A percentile compares a stretch with the other conserved stretches of the same genome.
Conservation (phyloP, 495 filamentous ascomycete species). For the Neurospora pannonica region DNA sequence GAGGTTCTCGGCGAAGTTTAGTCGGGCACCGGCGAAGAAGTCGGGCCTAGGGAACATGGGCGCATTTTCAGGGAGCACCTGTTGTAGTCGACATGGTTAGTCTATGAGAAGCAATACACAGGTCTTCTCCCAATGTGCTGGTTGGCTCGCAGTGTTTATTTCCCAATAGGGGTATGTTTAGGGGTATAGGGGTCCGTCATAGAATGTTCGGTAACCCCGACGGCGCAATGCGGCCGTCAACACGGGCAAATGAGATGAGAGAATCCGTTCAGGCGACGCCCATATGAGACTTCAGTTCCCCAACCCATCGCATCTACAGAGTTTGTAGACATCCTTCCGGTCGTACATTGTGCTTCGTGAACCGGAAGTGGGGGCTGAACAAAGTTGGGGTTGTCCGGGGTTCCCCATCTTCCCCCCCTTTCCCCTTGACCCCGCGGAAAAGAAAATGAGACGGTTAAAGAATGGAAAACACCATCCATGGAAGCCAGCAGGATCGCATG, state of each 20-base stretch:
- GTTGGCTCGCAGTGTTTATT: background rate
- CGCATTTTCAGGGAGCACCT: slow-evolving; percentile 60
- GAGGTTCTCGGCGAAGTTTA: slow-evolving; percentile 92
- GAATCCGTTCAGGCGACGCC: background rate
- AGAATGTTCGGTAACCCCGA: background rate
- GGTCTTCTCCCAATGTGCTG: background rate
- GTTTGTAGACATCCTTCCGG: background rate
- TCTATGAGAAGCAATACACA: background rate
- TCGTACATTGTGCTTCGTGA: slow-evolving; percentile 3
- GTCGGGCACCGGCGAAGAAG: slow-evolving; percentile 67
- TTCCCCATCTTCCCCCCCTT: background rate
- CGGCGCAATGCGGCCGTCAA: background rate
- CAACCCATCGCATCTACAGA: background rate
- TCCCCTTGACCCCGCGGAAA: background rate
- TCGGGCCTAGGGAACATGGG: slow-evolving; percentile 75
- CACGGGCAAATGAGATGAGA: background rate
- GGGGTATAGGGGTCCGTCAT: background rate
- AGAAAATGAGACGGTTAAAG: background rate
- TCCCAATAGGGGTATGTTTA: background rate
- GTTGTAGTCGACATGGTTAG: slow-evolving; percentile 4
- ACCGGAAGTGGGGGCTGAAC: background rate
- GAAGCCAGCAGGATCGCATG: background rate
- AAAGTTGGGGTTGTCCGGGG: background rate
- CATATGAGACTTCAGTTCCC: background rate
- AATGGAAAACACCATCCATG: background rate